These are phyloP conservation scores for Aegilops speltoides DNA, from an alignment of 176 grass and related monocot genomes.

Conservation along the genomic window DNA sequence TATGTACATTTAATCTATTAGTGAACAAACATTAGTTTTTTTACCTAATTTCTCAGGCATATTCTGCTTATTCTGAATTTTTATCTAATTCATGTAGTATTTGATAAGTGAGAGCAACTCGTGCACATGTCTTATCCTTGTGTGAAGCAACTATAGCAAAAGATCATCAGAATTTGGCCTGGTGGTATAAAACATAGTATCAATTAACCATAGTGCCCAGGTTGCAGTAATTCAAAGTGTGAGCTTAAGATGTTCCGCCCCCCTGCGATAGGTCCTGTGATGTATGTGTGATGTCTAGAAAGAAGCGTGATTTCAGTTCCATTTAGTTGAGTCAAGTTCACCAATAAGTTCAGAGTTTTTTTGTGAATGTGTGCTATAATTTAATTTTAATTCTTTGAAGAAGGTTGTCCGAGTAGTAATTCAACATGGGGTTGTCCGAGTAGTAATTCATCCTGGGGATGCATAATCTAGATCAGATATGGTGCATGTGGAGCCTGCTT, in stretches of 20 bases:
- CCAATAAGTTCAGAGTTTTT: not conserved
- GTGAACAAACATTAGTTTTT: too few relatives aligned
- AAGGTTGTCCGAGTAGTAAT: not conserved
- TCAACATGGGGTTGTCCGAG: too few relatives aligned
- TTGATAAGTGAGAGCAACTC: not conserved
- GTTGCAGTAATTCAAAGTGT: not conserved
- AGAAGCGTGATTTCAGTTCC: not conserved
- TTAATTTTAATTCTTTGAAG: not conserved
- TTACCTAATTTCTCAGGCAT: slow-evolving; percentile 40
- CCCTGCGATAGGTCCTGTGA: not conserved
- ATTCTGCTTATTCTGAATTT: not conserved
- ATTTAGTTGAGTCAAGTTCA: not conserved
- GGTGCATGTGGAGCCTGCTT: not conserved
- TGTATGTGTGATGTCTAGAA: not conserved
- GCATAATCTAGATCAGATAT: not conserved
- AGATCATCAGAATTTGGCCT: slow-evolving; percentile 84
- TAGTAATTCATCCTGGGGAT: not conserved
- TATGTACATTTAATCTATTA: too few relatives aligned
- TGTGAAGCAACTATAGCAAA: slow-evolving; percentile 74
- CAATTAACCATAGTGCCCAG: not conserved
- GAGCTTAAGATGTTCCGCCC: not conserved
- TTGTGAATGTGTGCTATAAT: not conserved
- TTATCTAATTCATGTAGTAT: not conserved
- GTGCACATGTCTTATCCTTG: slow-evolving; percentile 60
- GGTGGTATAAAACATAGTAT: slow-evolving; percentile 48